These are phyloP conservation scores for Talaromyces sp. DNA, from an alignment of 2,329 filamentous ascomycete genomes.

Conservation along the genomic window DNA sequence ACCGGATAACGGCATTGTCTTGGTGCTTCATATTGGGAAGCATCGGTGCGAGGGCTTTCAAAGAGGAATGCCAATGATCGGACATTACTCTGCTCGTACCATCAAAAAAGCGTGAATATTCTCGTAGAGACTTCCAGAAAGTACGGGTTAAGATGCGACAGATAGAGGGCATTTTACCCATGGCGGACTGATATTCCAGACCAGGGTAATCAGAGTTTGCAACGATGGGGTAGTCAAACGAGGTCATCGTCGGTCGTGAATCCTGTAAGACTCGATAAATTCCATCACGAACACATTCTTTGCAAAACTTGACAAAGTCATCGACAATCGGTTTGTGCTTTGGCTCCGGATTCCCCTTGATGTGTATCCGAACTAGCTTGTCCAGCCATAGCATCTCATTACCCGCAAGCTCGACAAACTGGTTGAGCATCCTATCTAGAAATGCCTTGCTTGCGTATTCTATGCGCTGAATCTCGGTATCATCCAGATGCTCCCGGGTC, in stretches of 20 bases:
- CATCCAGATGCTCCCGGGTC: constrained; percentile 44
- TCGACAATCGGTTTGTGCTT: constrained; percentile 14
- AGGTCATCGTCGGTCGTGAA: not conserved
- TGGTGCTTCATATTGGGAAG: constrained; percentile 5
- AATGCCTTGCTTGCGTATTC: constrained; percentile 56
- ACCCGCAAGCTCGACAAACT: constrained; percentile 29
- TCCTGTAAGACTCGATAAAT: constrained; percentile 21
- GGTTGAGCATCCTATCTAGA: constrained; percentile 41
- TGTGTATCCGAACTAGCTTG: constrained; percentile 21
- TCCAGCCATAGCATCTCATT: constrained; percentile 36
- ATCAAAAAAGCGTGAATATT: constrained; percentile 4
- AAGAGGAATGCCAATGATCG: not conserved
- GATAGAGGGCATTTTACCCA: constrained; percentile 13
- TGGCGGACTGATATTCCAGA: constrained; percentile 12
- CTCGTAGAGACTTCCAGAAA: constrained; percentile 22
- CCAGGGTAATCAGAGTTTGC: constrained; percentile 2
- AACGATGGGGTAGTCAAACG: not conserved
- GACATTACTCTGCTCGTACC: not conserved
- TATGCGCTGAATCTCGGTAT: constrained; percentile 53
- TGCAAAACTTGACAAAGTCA: constrained; percentile 20
- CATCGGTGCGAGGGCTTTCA: not conserved
- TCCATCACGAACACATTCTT: constrained; percentile 25
- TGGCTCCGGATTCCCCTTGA: constrained; percentile 18
- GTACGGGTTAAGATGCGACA: constrained; percentile 25
- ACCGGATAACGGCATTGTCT: not conserved